Evolutionary conservation across 805 yeast species (phyloP).

Genomic region (Alloascoidea hylecoeti): DNA sequence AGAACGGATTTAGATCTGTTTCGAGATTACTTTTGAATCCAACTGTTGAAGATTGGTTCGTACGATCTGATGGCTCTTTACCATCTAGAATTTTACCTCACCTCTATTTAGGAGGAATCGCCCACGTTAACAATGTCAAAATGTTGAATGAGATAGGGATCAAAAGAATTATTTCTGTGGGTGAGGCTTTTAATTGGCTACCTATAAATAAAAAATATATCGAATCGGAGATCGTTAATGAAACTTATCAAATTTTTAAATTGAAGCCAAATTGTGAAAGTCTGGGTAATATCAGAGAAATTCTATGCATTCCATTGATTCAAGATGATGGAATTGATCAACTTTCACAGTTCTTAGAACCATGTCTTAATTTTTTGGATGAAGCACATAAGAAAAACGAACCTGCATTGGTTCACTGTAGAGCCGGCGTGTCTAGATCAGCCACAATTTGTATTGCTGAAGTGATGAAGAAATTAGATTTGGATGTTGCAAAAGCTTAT

Average conservation of each 20-base stretch:
- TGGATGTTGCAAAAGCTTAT: constrained; percentile 68
- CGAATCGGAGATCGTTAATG: constrained; percentile 12
- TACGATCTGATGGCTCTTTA: constrained; percentile 40
- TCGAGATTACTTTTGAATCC: background rate
- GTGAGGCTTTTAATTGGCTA: constrained; percentile 65
- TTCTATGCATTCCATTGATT: constrained; percentile 54
- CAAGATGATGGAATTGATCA: constrained; percentile 90
- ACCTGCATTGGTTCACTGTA: constrained; percentile 71
- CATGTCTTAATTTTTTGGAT: constrained; percentile 54
- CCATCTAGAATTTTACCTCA: constrained; percentile 81
- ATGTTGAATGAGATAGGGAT: constrained; percentile 55
- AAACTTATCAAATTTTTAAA: background rate
- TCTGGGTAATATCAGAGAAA: constrained; percentile 24
- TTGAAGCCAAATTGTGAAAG: constrained; percentile 9
- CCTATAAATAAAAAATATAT: background rate
- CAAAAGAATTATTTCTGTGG: constrained; percentile 68
- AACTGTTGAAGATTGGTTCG: constrained; percentile 14
- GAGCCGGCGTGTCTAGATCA: constrained; percentile 90
- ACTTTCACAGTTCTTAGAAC: constrained; percentile 43
- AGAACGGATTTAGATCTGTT: too few species aligned
- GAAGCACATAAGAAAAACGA: constrained; percentile 28
- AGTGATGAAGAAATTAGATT: constrained; percentile 63
- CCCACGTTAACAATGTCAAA: constrained; percentile 63
- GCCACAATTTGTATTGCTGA: constrained; percentile 96
- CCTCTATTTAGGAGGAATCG: constrained; percentile 71